Percentiles rank a stretch among this genome's conserved stretches.
These are phyloP conservation scores for Coccomyxa subellipsoidea DNA, from an alignment of 163 green algal genomes.

Conservation along the genomic window DNA sequence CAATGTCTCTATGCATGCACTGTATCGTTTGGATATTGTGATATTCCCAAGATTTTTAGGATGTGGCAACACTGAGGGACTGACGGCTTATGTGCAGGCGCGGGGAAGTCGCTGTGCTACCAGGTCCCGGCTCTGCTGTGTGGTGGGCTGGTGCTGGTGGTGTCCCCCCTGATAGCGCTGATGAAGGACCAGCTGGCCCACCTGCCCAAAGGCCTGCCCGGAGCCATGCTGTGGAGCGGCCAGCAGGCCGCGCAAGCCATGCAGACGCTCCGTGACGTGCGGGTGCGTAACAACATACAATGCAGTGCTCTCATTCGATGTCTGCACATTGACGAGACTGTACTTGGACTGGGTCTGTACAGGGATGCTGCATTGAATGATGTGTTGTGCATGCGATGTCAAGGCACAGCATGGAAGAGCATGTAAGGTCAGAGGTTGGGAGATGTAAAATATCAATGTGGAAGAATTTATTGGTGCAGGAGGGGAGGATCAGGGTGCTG, in stretches of 20 bases:
- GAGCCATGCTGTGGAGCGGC: slow-evolving; percentile 56
- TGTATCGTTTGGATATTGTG: too few relatives aligned
- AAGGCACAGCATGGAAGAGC: too few relatives aligned
- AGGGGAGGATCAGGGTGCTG: slow-evolving; percentile 51
- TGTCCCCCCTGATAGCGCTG: slow-evolving; percentile 91
- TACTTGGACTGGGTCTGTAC: too few relatives aligned
- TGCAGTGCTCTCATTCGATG: too few relatives aligned
- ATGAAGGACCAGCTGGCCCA: slow-evolving; percentile 91
- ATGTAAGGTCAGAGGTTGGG: too few relatives aligned
- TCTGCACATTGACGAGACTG: too few relatives aligned
- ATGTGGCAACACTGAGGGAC: too few relatives aligned
- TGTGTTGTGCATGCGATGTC: too few relatives aligned
- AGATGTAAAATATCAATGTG: too few relatives aligned
- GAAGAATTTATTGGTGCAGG: slow-evolving; percentile 19
- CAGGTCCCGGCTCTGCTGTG: slow-evolving; percentile 75
- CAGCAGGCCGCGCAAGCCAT: slow-evolving; percentile 33
- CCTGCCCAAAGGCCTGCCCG: slow-evolving; percentile 49
- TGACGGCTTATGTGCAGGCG: slow-evolving; percentile 41
- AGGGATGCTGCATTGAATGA: too few relatives aligned
- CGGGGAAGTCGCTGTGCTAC: slow-evolving; percentile 87
- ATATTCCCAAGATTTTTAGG: too few relatives aligned
- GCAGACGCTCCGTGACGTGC: slow-evolving; percentile 33
- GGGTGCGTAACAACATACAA: slow-evolving; percentile 7
- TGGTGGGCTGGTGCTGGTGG: slow-evolving; percentile 72
- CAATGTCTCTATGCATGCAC: too few relatives aligned